Evolutionary conservation across 768 basidiomycete genomes (phyloP), one percentile per base, ranked within the genome.

Genomic region (Dictyophora rubrovolvata): DNA sequence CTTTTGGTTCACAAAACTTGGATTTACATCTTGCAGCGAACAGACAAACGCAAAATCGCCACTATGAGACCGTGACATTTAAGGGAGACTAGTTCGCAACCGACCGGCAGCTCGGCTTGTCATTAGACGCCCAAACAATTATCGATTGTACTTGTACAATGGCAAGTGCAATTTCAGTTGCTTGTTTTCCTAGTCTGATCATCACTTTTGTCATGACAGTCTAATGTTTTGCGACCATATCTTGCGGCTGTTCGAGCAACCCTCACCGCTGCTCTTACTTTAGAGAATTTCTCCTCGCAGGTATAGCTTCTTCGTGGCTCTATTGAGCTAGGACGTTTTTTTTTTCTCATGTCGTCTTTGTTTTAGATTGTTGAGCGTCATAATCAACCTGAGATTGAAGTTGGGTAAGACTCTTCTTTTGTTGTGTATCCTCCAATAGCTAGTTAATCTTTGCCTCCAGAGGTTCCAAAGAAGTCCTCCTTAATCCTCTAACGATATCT

Each of bases 211-310:
- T 23, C 17, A 59, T 28, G 6, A 59, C 65, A 98, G 95, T 95
- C 95, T 1, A 96, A 97, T 77, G 88, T 90, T 6, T 79, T 98
- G 50, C 81, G 95, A 68, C 94, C 95, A 2, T 98, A 99, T 73
- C 86, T 99, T 56, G 88, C 91, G 21, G 93, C 93, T 18, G 96
- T 99, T 58, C 80, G 96, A 63, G 92, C 92, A 6, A 96, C 96
- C 21, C 78, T 99, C 53, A 98, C 95, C n/a, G 95, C 96, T 33
- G 94, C 96, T 2, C 77, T 99, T 64, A 97, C 94, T 1, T 78
- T 99, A 62, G 93, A 99, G 77, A 92, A 94, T 80, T 99, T 99
- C 77, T 83, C 93, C 53, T 98, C 95, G 11, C 95, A 99, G 81
- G 90, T 92, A 71, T 66, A 68, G 59, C 60, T 60, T 53, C 46